These are phyloP conservation scores for Aphanomyces euteiches DNA, from an alignment of 352 stramenopile genomes.

Conservation along the genomic window DNA sequence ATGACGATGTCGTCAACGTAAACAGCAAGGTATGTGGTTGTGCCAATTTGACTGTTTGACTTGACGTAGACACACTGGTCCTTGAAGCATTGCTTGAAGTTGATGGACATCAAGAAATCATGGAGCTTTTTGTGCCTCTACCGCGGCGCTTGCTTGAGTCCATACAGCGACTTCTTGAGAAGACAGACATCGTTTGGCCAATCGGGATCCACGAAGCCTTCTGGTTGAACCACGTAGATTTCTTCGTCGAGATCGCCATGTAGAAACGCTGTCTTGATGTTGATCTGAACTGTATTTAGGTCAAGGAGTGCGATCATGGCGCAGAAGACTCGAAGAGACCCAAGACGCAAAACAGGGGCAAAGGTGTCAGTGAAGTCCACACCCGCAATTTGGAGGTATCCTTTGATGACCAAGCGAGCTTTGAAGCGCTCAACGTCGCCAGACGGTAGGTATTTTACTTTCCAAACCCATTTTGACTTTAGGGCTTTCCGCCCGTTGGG, in stretches of 20 bases:
- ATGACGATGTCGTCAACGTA: neutral
- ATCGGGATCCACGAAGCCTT: neutral
- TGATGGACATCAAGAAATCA: neutral
- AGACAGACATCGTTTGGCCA: neutral
- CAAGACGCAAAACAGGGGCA: neutral
- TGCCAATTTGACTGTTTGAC: neutral
- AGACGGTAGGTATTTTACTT: no score
- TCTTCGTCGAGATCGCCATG: constrained; percentile 1
- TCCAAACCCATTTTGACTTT: no score
- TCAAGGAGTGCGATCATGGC: neutral
- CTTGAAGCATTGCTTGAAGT: neutral
- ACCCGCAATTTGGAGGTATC: neutral
- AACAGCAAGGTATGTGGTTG: neutral
- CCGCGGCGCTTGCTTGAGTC: constrained; percentile 2
- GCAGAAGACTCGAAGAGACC: neutral
- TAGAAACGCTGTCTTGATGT: constrained; percentile 3
- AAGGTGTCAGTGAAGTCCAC: neutral
- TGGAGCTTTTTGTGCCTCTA: neutral
- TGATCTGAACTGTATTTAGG: neutral
- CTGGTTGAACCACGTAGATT: neutral
- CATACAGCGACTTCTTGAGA: neutral
- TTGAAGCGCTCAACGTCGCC: neutral
- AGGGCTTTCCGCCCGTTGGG: no score
- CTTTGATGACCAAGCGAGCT: neutral
- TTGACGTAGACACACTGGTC: neutral